A percentile compares a stretch with the other conserved stretches of the same genome.
phyloP scores from a whole-genome alignment of 78 protist genomes.

The Polysphondylium violaceum region DNA sequence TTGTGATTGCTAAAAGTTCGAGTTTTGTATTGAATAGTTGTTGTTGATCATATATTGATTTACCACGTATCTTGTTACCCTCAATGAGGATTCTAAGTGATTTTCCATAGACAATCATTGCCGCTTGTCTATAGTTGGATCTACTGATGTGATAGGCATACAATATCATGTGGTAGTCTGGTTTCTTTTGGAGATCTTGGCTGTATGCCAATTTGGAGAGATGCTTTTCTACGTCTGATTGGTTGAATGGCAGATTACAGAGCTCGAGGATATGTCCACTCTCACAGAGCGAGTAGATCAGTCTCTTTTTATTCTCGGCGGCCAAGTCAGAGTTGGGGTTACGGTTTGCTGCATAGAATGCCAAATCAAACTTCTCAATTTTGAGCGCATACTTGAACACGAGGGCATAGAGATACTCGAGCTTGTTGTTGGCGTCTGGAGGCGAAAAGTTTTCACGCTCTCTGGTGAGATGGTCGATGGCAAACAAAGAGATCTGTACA shows the following conservation, averaged over 20 bases:
- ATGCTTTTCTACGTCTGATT: slow-evolving; percentile 1
- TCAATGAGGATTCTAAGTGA: slow-evolving; percentile 28
- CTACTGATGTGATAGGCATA: slow-evolving; percentile 59
- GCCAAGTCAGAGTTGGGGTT: slow-evolving; percentile 36
- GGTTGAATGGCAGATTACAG: slow-evolving; percentile 39
- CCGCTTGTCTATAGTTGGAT: slow-evolving; percentile 58
- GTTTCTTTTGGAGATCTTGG: slow-evolving; percentile 47
- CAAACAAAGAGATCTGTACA: slow-evolving; percentile 33
- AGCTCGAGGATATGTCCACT: neutral
- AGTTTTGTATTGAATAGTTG: neutral
- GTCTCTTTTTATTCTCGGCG: neutral
- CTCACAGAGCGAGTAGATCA: slow-evolving; percentile 23
- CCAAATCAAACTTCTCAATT: slow-evolving; percentile 24
- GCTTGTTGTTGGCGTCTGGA: neutral
- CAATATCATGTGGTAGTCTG: slow-evolving; percentile 61
- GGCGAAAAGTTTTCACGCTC: neutral
- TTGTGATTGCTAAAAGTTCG: slow-evolving; percentile 31
- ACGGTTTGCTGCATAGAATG: neutral
- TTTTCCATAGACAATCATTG: slow-evolving; percentile 35
- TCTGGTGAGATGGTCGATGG: neutral
- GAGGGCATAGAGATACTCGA: neutral
- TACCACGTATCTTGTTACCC: slow-evolving; percentile 6
- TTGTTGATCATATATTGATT: slow-evolving; percentile 12
- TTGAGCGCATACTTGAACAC: slow-evolving; percentile 39
- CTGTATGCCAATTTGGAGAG: slow-evolving; percentile 5